Conservation (phyloP, 306 rosid genomes). For the Prosopis cineraria region DNA sequence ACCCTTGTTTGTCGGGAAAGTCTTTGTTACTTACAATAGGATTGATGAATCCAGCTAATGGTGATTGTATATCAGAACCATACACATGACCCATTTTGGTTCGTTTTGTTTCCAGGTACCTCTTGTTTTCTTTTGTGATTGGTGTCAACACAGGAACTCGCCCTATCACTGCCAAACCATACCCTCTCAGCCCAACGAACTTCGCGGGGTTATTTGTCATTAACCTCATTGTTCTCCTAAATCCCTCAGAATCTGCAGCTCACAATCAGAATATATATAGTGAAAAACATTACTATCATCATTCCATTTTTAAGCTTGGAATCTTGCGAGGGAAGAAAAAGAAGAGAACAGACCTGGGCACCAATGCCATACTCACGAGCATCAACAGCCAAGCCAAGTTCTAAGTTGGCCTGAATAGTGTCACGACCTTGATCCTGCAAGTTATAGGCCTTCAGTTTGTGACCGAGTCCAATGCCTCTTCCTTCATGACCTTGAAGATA, state of each 20-base stretch:
- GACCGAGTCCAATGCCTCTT: constrained; percentile 87
- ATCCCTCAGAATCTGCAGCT: constrained; percentile 81
- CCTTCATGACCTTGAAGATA: constrained; percentile 97
- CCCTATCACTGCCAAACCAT: constrained; percentile 81
- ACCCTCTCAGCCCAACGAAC: constrained; percentile 74
- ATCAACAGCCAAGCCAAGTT: constrained; percentile 84
- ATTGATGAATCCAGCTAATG: constrained; percentile 41
- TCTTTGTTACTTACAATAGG: constrained; percentile 40
- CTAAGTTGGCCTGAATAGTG: constrained; percentile 80
- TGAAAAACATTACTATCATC: no score
- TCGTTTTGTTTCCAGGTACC: constrained; percentile 76
- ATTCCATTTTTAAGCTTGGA: no score
- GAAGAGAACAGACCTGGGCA: constrained; percentile 64
- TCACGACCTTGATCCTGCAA: constrained; percentile 87
- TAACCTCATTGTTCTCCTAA: constrained; percentile 73
- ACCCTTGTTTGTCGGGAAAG: background rate
- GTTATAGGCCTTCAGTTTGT: constrained; percentile 81
- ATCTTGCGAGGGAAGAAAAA: constrained; percentile 7
- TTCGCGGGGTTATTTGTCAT: constrained; percentile 94
- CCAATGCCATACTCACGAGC: constrained; percentile 86
- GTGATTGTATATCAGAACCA: constrained; percentile 70
- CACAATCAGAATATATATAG: no score
- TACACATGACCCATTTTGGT: constrained; percentile 91
- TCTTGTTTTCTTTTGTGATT: constrained; percentile 74
- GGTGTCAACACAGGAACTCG: constrained; percentile 84